Percentiles rank a stretch among this genome's conserved stretches.
phyloP scores from a whole-genome alignment of 257 asterid species.

The Paraleonurus japonicus region DNA sequence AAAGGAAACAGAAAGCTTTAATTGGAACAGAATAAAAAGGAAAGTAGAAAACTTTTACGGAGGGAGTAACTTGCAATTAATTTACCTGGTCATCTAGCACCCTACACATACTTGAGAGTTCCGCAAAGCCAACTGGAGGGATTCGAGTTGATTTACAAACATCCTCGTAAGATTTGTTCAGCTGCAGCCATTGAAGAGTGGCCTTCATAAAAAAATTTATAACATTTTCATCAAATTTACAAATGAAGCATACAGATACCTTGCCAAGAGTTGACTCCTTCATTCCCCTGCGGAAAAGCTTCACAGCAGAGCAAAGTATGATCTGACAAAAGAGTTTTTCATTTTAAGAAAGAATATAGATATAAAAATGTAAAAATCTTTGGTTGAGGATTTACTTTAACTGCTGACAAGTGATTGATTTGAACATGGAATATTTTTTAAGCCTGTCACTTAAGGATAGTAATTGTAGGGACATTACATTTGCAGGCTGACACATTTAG shows the following conservation, averaged over 20 bases:
- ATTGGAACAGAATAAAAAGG: too few species aligned
- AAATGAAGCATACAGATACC: conserved; percentile 39
- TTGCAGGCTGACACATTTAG: too few species aligned
- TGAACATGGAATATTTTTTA: too few species aligned
- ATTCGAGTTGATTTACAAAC: conserved; percentile 78
- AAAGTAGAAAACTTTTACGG: too few species aligned
- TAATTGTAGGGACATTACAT: too few species aligned
- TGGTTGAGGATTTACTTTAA: not conserved
- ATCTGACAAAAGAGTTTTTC: conserved; percentile 41
- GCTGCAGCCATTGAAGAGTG: conserved; percentile 45
- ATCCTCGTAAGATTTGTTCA: conserved; percentile 63
- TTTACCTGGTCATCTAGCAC: conserved; percentile 92
- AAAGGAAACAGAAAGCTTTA: too few species aligned
- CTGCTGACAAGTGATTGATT: not conserved
- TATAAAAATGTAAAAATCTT: not conserved
- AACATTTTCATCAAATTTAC: too few species aligned
- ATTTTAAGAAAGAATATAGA: not conserved
- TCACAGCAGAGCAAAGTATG: conserved; percentile 92
- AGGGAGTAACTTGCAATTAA: too few species aligned
- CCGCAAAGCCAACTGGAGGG: conserved; percentile 74
- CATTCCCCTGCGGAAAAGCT: conserved; percentile 74
- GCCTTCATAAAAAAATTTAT: not conserved
- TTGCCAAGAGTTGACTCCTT: conserved; percentile 84
- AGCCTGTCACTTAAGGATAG: too few species aligned
- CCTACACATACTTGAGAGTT: conserved; percentile 88